These are phyloP conservation scores for Tetrahymena elliotti DNA, from an alignment of 73 alveolate genomes.

Conservation along the genomic window DNA sequence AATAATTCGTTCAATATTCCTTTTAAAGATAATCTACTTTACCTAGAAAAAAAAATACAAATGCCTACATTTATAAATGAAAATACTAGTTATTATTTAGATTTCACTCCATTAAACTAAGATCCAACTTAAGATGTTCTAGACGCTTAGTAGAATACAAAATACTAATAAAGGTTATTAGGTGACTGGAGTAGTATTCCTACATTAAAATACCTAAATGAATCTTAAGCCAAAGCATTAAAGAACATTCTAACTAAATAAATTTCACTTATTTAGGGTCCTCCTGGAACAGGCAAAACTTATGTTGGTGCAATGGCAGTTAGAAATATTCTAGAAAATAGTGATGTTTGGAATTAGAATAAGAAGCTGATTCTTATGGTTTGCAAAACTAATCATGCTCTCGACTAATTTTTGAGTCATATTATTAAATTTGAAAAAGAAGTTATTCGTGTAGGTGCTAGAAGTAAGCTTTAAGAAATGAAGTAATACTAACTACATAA, in stretches of 20 bases:
- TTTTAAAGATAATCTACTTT: not conserved
- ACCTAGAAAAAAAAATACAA: not conserved
- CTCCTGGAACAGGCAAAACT: constrained; percentile 88
- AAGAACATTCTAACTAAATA: constrained; percentile 38
- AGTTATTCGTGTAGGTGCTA: constrained; percentile 74
- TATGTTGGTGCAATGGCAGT: constrained; percentile 55
- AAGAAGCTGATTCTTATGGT: constrained; percentile 59
- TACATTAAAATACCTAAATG: not conserved
- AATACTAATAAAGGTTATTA: not conserved
- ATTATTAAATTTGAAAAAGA: constrained; percentile 48
- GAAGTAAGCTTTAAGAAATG: constrained; percentile 49
- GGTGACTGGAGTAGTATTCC: not conserved
- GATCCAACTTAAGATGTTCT: not conserved
- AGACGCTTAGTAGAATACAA: not conserved
- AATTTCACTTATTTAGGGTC: constrained; percentile 72
- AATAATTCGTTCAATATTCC: not conserved
- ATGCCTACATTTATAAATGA: not conserved
- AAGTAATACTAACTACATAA: not conserved
- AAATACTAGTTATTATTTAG: not conserved
- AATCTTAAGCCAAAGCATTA: constrained; percentile 40
- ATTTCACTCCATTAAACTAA: not conserved
- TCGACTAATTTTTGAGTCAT: constrained; percentile 57
- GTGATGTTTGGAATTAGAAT: constrained; percentile 4
- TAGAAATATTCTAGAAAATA: constrained; percentile 29
- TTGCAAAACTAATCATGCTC: constrained; percentile 80